Conservation (phyloP, 768 basidiomycete genomes). For the Suillus discolor region DNA sequence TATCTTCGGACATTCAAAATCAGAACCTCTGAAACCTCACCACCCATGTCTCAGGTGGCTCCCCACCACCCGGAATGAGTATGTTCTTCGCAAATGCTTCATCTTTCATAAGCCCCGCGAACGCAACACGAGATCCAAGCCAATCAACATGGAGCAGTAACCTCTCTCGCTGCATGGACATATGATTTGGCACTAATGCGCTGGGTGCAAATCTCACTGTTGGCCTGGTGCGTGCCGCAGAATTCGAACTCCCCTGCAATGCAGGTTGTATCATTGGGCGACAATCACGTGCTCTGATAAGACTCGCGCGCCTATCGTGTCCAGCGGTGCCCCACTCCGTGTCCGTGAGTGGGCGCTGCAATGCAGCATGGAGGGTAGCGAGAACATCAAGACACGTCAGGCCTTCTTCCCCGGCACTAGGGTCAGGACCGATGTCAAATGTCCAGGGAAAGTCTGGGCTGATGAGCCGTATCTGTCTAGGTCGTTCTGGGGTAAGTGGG, state of each 20-base stretch:
- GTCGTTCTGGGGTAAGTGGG: background rate
- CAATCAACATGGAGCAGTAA: constrained; percentile 11
- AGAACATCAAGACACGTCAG: constrained; percentile 12
- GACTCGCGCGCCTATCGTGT: background rate
- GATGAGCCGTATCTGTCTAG: constrained; percentile 9
- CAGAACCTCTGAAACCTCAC: constrained; percentile 6
- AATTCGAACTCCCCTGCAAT: background rate
- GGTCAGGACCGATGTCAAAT: constrained; percentile 5
- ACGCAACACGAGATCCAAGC: constrained; percentile 10
- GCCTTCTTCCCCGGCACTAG: too few species aligned
- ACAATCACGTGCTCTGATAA: constrained; percentile 8
- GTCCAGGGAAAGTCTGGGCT: constrained; percentile 14
- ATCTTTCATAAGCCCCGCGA: constrained; percentile 11
- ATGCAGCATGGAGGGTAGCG: constrained; percentile 3
- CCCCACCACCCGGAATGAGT: constrained; percentile 10
- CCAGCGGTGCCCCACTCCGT: constrained; percentile 11
- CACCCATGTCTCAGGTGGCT: constrained; percentile 12
- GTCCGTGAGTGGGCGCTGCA: constrained; percentile 10
- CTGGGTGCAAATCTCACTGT: background rate
- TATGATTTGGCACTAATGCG: background rate
- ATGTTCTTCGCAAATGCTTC: constrained; percentile 10
- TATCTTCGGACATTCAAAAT: too few species aligned
- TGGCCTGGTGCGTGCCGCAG: background rate
- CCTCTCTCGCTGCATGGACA: background rate
- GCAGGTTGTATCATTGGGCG: background rate